These are phyloP conservation scores for Smithsoniella earleae DNA, from an alignment of 163 green algal genomes.

Conservation along the genomic window DNA sequence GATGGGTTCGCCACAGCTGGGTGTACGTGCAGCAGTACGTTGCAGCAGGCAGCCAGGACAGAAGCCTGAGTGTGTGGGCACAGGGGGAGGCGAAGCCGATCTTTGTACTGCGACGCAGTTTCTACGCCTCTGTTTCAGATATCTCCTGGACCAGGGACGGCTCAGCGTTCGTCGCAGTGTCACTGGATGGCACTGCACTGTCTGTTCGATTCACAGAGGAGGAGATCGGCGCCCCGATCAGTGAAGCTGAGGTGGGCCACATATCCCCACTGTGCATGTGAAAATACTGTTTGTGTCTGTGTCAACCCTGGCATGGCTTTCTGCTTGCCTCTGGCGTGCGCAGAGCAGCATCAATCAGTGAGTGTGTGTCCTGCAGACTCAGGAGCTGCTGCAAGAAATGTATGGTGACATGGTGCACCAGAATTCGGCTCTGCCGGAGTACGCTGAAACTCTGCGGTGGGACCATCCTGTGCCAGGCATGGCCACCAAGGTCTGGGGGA, in stretches of 20 bases:
- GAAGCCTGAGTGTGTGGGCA: conserved; percentile 45
- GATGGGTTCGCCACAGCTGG: no score
- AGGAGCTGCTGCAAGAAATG: conserved; percentile 36
- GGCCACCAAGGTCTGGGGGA: background rate
- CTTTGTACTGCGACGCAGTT: conserved; percentile 48
- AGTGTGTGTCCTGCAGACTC: conserved; percentile 32
- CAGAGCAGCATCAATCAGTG: background rate
- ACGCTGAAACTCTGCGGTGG: background rate
- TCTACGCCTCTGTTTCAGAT: conserved; percentile 60
- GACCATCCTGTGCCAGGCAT: background rate
- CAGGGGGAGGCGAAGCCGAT: conserved; percentile 35
- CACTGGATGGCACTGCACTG: conserved; percentile 53
- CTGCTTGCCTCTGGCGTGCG: background rate
- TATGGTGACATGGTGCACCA: conserved; percentile 42
- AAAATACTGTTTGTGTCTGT: background rate
- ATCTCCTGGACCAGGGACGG: conserved; percentile 67
- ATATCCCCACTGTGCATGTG: background rate
- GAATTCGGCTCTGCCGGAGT: background rate
- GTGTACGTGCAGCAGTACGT: conserved; percentile 14
- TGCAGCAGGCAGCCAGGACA: conserved; percentile 31
- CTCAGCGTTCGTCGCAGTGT: conserved; percentile 63
- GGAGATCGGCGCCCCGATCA: conserved; percentile 62
- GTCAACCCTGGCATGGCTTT: background rate
- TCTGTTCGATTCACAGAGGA: conserved; percentile 47
- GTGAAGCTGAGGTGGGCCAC: conserved; percentile 34